A percentile compares a stretch with the other conserved stretches of the same genome.
These are phyloP conservation scores for Ulota crispa DNA, from an alignment of 225 moss, liverwort and hornwort species.

Conservation along the genomic window DNA sequence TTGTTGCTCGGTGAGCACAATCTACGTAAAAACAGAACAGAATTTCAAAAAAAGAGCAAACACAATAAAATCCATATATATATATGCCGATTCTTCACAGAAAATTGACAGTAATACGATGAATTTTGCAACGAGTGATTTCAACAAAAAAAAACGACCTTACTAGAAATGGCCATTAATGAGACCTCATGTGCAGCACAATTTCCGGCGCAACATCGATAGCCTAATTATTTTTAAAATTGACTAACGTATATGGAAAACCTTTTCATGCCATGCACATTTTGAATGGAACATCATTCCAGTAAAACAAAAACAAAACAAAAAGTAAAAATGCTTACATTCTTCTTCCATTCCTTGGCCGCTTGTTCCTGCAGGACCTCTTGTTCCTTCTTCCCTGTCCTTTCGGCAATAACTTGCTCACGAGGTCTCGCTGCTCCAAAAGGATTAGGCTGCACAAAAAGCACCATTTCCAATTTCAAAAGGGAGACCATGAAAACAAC, in stretches of 20 bases:
- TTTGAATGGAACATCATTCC: background rate
- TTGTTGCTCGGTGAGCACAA: constrained; percentile 86
- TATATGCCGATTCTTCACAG: background rate
- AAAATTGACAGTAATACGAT: no score
- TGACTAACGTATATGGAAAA: background rate
- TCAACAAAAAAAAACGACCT: background rate
- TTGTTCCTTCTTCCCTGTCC: constrained; percentile 93
- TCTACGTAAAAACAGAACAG: constrained; percentile 33
- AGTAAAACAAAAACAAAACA: background rate
- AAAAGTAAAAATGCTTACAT: constrained; percentile 43
- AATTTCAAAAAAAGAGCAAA: background rate
- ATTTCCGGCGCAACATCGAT: background rate
- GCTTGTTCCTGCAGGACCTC: constrained; percentile 94
- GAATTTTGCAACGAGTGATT: no score
- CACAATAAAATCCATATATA: no score
- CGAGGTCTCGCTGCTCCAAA: constrained; percentile 98
- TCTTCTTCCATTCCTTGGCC: constrained; percentile 97
- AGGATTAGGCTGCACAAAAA: constrained; percentile 78
- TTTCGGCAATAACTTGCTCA: constrained; percentile 98
- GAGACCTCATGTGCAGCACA: no score
- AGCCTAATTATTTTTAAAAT: background rate
- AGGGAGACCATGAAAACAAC: fast-evolving
- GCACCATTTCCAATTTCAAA: background rate
- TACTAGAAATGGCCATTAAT: background rate
- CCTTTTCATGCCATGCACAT: background rate